phyloP scores from a whole-genome alignment of 768 basidiomycete genomes.

The Neoboletus magnificus region DNA sequence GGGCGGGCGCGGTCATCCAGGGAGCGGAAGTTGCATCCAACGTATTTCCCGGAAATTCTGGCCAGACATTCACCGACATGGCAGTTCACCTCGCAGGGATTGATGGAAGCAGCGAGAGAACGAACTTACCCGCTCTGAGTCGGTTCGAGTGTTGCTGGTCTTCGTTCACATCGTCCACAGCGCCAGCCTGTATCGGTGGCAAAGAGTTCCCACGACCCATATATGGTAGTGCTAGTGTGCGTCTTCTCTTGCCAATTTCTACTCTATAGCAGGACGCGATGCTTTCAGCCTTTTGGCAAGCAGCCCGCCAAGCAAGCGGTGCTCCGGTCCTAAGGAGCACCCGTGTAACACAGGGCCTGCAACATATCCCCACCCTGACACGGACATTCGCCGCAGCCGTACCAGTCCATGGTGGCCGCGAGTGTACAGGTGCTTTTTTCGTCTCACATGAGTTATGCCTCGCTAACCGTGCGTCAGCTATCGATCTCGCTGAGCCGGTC shows the following conservation, averaged over 20 bases:
- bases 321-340: not conserved
- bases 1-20: conserved; percentile 35
- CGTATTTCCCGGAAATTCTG: conserved; percentile 27
- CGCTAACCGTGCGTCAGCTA: conserved; percentile 29
- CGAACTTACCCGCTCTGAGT: conserved; percentile 40
- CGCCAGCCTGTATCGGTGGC: not conserved
- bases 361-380: not conserved
- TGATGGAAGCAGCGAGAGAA: conserved; percentile 3
- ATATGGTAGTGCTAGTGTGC: conserved; percentile 14
- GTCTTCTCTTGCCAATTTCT: not conserved
- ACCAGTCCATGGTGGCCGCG: not conserved
- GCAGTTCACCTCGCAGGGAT: not conserved
- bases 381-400: conserved; percentile 13
- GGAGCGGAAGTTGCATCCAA: conserved; percentile 37
- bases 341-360: not conserved
- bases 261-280: conserved; percentile 5
- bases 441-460: conserved; percentile 2
- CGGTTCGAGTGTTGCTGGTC: conserved; percentile 28
- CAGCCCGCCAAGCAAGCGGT: conserved; percentile 12
- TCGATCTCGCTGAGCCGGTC: conserved; percentile 45
- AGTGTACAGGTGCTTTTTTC: conserved; percentile 17
- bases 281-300: conserved; percentile 17
- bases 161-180: not conserved
- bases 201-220: conserved; percentile 24
- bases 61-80: not conserved